phyloP scores from a whole-genome alignment of 148 eudicot species.

The Talinum fruticosum region DNA sequence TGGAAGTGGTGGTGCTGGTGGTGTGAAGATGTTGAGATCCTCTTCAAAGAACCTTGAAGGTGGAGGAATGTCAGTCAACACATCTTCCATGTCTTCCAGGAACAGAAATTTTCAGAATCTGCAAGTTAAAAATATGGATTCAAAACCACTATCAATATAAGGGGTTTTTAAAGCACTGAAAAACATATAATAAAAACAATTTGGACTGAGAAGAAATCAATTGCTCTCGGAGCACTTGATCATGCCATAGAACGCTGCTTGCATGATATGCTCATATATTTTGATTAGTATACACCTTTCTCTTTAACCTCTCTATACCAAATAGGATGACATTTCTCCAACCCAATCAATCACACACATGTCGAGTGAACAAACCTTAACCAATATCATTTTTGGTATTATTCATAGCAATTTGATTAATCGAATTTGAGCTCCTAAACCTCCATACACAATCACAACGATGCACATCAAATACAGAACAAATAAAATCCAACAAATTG shows the following conservation, averaged over 20 bases:
- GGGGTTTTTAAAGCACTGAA: neutral
- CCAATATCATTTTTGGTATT: neutral
- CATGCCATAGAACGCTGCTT: neutral
- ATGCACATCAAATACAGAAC: too few relatives aligned
- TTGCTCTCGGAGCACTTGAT: neutral
- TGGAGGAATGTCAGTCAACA: constrained; percentile 84
- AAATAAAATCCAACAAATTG: too few relatives aligned
- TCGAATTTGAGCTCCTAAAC: neutral
- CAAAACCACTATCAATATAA: neutral
- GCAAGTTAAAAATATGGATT: constrained; percentile 19
- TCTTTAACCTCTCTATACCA: neutral
- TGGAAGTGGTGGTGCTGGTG: constrained; percentile 64
- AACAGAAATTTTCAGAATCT: constrained; percentile 29
- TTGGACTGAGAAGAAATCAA: too few relatives aligned
- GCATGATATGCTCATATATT: neutral
- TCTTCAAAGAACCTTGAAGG: constrained; percentile 90
- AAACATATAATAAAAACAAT: neutral
- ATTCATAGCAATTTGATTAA: neutral
- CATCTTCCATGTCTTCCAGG: constrained; percentile 71
- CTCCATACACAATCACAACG: too few relatives aligned
- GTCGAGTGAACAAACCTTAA: too few relatives aligned
- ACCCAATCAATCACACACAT: too few relatives aligned
- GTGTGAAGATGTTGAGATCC: constrained; percentile 84
- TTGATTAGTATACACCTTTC: neutral
- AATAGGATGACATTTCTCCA: neutral